phyloP scores from a whole-genome alignment of 2,329 filamentous ascomycete species.

The Sporothrix sp. region DNA sequence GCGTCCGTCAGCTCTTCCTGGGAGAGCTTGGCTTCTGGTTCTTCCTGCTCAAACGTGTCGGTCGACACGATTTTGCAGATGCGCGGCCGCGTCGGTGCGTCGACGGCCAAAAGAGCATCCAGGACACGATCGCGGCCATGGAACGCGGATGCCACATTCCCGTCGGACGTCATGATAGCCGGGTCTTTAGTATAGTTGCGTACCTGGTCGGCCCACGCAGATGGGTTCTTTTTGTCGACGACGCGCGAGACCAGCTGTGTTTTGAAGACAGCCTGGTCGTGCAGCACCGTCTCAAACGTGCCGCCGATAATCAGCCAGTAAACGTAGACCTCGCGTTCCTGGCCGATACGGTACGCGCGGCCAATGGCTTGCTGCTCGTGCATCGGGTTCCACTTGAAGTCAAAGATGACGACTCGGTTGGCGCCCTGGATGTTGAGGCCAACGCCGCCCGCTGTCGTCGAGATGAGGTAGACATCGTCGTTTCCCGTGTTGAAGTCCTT shows the following conservation, averaged over 20 bases:
- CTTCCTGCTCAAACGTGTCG: conserved; percentile 64
- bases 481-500: conserved; percentile 57
- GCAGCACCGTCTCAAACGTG: conserved; percentile 66
- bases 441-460: conserved; percentile 70
- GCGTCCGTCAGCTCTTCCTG: conserved; percentile 51
- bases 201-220: conserved; percentile 52
- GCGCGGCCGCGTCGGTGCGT: conserved; percentile 25
- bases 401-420: conserved; percentile 78
- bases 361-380: conserved; percentile 82
- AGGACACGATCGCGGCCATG: conserved; percentile 55
- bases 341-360: conserved; percentile 75
- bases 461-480: conserved; percentile 64
- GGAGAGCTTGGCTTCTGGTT: conserved; percentile 48
- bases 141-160: conserved; percentile 38
- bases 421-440: conserved; percentile 78
- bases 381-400: conserved; percentile 71
- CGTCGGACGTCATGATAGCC: conserved; percentile 38
- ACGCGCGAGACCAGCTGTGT: conserved; percentile 68
- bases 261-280: conserved; percentile 73
- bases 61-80: conserved; percentile 54
- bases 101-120: conserved; percentile 33
- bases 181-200: conserved; percentile 51
- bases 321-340: conserved; percentile 70
- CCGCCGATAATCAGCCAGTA: conserved; percentile 73
- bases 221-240: conserved; percentile 71